phyloP scores from a whole-genome alignment of 2,329 filamentous ascomycete genomes.

The Cladosporium phlei region DNA sequence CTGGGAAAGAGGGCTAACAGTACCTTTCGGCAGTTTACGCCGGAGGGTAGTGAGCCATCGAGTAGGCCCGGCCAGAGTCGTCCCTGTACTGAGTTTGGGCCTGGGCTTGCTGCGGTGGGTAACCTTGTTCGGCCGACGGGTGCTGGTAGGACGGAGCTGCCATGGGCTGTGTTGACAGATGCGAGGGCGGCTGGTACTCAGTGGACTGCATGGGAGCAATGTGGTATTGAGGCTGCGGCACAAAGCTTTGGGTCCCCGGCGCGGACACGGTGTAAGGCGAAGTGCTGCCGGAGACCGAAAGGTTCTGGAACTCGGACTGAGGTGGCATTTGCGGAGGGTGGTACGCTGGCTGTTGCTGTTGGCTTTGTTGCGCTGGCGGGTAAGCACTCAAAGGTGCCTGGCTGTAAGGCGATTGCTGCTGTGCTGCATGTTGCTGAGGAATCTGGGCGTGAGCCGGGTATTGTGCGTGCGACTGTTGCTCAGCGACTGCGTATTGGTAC shows the following conservation, averaged over 20 bases:
- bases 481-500: constrained; percentile 23
- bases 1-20: too few relatives aligned
- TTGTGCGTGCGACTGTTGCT: constrained; percentile 21
- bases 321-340: constrained; percentile 17
- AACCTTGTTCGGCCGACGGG: constrained; percentile 19
- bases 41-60: constrained; percentile 24
- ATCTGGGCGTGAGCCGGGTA: constrained; percentile 18
- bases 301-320: constrained; percentile 22
- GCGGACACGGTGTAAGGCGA: constrained; percentile 17
- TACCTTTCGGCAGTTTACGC: too few relatives aligned
- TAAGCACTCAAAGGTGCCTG: constrained; percentile 15
- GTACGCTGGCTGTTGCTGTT: constrained; percentile 17
- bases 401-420: constrained; percentile 12
- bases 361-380: neutral
- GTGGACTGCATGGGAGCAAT: constrained; percentile 19
- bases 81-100: constrained; percentile 19
- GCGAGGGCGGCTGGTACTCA: constrained; percentile 21
- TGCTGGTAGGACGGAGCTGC: constrained; percentile 21
- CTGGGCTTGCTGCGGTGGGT: constrained; percentile 14
- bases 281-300: constrained; percentile 23
- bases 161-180: constrained; percentile 26
- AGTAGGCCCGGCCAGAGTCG: constrained; percentile 22
- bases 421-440: constrained; percentile 4
- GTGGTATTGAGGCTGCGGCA: constrained; percentile 11
- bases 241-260: constrained; percentile 7